Conservation (phyloP, 768 basidiomycete genomes). For the Tulasnella sp. region DNA sequence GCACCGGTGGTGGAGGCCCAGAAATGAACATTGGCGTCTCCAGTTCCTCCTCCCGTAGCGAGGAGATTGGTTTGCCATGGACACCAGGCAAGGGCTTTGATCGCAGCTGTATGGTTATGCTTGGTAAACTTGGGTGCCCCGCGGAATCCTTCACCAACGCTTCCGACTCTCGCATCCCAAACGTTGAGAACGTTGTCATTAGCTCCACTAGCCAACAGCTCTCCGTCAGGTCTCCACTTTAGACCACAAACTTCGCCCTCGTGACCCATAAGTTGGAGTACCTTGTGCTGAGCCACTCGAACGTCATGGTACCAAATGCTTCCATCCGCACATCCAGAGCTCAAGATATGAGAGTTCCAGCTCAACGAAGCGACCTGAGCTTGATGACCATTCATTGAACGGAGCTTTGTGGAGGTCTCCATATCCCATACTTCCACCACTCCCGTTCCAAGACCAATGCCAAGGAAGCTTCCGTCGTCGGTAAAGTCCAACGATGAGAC, state of each 20-base stretch:
- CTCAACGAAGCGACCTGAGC: constrained; percentile 71
- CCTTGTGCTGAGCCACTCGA: constrained; percentile 71
- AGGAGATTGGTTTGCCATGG: constrained; percentile 89
- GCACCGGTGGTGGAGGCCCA: constrained; percentile 92
- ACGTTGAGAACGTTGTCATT: constrained; percentile 98
- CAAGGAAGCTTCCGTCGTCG: constrained; percentile 67
- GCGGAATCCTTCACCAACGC: constrained; percentile 18
- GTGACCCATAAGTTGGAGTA: constrained; percentile 81
- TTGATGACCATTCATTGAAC: constrained; percentile 85
- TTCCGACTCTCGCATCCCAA: constrained; percentile 75
- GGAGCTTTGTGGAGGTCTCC: constrained; percentile 58
- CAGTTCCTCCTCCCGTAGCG: constrained; percentile 88
- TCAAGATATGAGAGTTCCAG: constrained; percentile 80
- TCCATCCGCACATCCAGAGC: constrained; percentile 83
- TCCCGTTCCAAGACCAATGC: constrained; percentile 65
- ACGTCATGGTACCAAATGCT: constrained; percentile 97
- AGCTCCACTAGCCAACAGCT: constrained; percentile 84
- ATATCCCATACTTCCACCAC: constrained; percentile 95
- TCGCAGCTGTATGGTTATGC: constrained; percentile 77
- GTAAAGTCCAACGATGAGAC: constrained; percentile 70
- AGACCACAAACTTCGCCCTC: constrained; percentile 88
- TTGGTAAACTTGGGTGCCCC: constrained; percentile 77
- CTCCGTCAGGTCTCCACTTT: constrained; percentile 78
- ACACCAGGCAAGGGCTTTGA: constrained; percentile 83
- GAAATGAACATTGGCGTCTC: constrained; percentile 79